Percentiles rank a stretch among this genome's conserved stretches.
These are phyloP conservation scores for Cryptococcus hybrid DNA, from an alignment of 1,284 basidiomycete species.

Conservation along the genomic window DNA sequence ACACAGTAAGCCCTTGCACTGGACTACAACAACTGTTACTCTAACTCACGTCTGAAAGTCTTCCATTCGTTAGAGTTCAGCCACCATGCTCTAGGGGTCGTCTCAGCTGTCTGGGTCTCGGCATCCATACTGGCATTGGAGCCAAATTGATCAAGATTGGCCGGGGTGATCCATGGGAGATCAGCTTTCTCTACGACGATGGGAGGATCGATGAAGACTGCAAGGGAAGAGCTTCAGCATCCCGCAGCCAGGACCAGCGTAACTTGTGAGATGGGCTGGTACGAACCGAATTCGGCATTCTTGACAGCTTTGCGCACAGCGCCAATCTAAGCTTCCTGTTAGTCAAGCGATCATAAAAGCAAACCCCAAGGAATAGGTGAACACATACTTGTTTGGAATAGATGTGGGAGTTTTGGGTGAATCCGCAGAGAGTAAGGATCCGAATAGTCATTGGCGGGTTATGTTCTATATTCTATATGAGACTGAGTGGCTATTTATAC, in stretches of 20 bases:
- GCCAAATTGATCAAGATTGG: constrained; percentile 56
- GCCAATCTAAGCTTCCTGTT: constrained; percentile 18
- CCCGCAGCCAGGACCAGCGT: background rate
- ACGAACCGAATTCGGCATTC: constrained; percentile 57
- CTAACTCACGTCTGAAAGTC: constrained; percentile 40
- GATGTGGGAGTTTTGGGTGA: constrained; percentile 74
- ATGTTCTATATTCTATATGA: too few species aligned
- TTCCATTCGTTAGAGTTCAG: constrained; percentile 56
- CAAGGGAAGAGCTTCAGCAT: background rate
- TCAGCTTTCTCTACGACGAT: constrained; percentile 71
- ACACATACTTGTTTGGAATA: constrained; percentile 71
- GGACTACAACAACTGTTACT: background rate
- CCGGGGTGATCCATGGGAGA: constrained; percentile 53
- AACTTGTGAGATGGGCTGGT: background rate
- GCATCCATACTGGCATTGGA: constrained; percentile 56
- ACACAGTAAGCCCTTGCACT: constrained; percentile 1
- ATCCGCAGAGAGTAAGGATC: constrained; percentile 56
- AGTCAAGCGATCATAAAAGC: background rate
- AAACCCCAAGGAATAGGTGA: background rate
- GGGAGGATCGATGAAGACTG: constrained; percentile 76
- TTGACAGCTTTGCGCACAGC: constrained; percentile 53
- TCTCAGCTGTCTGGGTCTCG: constrained; percentile 58
- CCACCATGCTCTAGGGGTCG: constrained; percentile 80
- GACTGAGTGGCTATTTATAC: too few species aligned
- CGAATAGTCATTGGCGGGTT: constrained; percentile 19